phyloP scores from a whole-genome alignment of 495 filamentous ascomycete genomes.

The Rhizodiscina lignyota region DNA sequence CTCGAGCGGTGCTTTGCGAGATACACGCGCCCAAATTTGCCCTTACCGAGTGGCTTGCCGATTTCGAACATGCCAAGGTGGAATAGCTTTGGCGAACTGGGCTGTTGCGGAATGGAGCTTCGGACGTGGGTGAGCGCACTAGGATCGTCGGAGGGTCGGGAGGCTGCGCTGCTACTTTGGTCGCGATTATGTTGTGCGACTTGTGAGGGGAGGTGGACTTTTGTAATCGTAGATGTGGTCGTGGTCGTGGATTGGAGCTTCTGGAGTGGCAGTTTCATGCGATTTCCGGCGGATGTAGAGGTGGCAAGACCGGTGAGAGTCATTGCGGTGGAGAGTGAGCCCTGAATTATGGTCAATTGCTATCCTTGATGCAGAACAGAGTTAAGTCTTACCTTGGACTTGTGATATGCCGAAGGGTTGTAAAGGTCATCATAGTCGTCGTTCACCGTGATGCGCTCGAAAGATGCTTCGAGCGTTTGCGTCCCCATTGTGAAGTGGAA shows the following conservation, averaged over 20 bases:
- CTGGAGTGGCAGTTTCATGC: slow-evolving; percentile 25
- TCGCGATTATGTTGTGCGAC: slow-evolving; percentile 35
- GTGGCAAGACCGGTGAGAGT: slow-evolving; percentile 19
- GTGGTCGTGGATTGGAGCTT: slow-evolving; percentile 18
- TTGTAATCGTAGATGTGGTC: slow-evolving; percentile 28
- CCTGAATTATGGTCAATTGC: slow-evolving; percentile 12
- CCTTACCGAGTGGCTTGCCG: slow-evolving; percentile 86
- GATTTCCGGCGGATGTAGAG: slow-evolving; percentile 12
- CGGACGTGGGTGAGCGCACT: slow-evolving; percentile 3
- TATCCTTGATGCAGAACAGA: slow-evolving; percentile 3
- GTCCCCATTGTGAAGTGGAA: slow-evolving; percentile 12
- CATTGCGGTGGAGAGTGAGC: slow-evolving; percentile 17
- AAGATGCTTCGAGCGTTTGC: slow-evolving; percentile 19
- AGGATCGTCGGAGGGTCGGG: slow-evolving; percentile 25
- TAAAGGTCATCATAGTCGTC: slow-evolving; percentile 21
- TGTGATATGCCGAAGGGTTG: slow-evolving; percentile 15
- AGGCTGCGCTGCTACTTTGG: too few relatives aligned
- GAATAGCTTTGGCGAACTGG: slow-evolving; percentile 49
- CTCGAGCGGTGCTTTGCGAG: slow-evolving; percentile 77
- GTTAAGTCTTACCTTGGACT: slow-evolving; percentile 17
- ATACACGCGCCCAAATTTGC: slow-evolving; percentile 95
- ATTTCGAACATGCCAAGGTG: slow-evolving; percentile 99
- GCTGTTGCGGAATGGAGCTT: slow-evolving; percentile 35
- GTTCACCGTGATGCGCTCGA: slow-evolving; percentile 22
- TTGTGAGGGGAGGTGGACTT: slow-evolving; percentile 51